These are phyloP conservation scores for Pueraria montana DNA, from an alignment of 306 rosid genomes.

Conservation along the genomic window DNA sequence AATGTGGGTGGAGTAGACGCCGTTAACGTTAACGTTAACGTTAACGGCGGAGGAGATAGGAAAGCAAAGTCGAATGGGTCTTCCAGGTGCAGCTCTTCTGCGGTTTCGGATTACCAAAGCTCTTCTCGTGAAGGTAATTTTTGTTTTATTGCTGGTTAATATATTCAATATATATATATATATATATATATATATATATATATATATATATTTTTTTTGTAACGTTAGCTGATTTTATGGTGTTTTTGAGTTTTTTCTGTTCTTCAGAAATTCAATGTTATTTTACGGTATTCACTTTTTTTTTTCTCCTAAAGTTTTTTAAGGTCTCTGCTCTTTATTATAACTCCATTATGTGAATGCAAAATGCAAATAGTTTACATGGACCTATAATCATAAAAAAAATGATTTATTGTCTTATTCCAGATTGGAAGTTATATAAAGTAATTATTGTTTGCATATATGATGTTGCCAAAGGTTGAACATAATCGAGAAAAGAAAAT, in stretches of 20 bases:
- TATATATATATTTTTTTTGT: no score
- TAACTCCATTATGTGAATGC: no score
- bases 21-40: no score
- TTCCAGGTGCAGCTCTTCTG: constrained; percentile 65
- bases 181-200: no score
- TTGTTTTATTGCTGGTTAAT: neutral
- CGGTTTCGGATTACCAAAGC: constrained; percentile 57
- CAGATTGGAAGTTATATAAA: neutral
- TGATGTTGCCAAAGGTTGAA: neutral
- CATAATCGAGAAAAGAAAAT: neutral
- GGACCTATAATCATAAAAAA: neutral
- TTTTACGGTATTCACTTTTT: neutral
- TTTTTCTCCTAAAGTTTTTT: neutral
- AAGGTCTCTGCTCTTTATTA: no score
- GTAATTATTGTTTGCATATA: neutral
- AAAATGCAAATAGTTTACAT: neutral
- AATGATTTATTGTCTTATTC: neutral
- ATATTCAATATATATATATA: no score
- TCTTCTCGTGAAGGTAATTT: constrained; percentile 71
- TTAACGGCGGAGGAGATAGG: neutral
- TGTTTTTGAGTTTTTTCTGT: neutral
- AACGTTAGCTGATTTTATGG: neutral
- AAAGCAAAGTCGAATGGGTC: constrained; percentile 58
- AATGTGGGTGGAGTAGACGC: constrained; percentile 33
- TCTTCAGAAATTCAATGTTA: neutral